Percentiles rank a stretch among this genome's conserved stretches.
These are phyloP conservation scores for Chaetomiaceae sp. DNA, from an alignment of 2,329 filamentous ascomycete genomes.

Conservation along the genomic window DNA sequence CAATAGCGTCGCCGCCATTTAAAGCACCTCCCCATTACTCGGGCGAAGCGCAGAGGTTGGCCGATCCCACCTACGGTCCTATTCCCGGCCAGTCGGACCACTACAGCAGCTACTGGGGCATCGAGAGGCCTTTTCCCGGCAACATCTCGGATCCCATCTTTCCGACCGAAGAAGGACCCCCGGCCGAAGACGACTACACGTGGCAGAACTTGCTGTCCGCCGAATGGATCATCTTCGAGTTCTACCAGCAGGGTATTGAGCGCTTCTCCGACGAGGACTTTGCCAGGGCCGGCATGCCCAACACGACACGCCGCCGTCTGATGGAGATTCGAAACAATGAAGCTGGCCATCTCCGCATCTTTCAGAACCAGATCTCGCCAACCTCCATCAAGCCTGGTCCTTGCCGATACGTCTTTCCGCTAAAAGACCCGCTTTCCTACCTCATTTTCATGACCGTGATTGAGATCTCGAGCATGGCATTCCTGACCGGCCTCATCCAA, in stretches of 20 bases:
- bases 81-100: conserved; percentile 22
- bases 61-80: conserved; percentile 22
- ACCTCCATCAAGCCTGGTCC: conserved; percentile 23
- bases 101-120: conserved; percentile 23
- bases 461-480: conserved; percentile 25
- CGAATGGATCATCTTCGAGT: conserved; percentile 26
- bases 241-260: conserved; percentile 25
- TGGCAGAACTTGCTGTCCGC: conserved; percentile 26
- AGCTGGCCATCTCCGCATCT: conserved; percentile 26
- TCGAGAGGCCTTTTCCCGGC: conserved; percentile 22
- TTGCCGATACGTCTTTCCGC: conserved; percentile 23
- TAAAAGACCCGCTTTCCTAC: conserved; percentile 18
- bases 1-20: background rate
- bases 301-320: conserved; percentile 18
- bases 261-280: conserved; percentile 20
- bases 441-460: conserved; percentile 21
- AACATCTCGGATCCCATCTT: conserved; percentile 24
- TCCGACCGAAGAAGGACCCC: conserved; percentile 17
- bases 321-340: conserved; percentile 28
- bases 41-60: conserved; percentile 19
- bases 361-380: conserved; percentile 25
- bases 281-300: conserved; percentile 14
- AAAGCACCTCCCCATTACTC: conserved; percentile 10
- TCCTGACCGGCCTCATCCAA: conserved; percentile 23
- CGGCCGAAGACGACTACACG: conserved; percentile 18